phyloP scores from a whole-genome alignment of 192 early-diverging fungal species.

The Gonapodya prolifera region DNA sequence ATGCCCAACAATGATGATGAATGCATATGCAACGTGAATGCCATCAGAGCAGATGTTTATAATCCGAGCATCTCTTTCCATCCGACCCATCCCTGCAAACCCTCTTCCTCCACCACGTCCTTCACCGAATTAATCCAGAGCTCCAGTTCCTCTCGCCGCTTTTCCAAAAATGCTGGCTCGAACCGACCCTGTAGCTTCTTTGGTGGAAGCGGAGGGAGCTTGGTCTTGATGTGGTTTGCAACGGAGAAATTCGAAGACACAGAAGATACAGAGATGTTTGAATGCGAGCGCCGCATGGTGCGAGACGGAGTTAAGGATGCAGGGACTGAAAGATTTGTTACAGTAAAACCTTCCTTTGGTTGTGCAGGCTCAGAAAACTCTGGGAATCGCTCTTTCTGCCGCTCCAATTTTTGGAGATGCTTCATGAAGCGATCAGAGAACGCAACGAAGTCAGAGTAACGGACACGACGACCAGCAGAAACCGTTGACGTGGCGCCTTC shows the following conservation, averaged over 20 bases:
- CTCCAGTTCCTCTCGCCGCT: neutral
- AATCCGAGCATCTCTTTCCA: neutral
- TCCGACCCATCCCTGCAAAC: neutral
- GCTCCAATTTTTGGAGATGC: neutral
- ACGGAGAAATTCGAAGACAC: neutral
- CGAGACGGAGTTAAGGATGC: neutral
- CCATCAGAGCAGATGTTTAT: neutral
- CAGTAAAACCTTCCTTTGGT: no score
- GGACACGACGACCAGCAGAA: neutral
- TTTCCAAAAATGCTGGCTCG: neutral
- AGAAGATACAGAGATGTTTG: neutral
- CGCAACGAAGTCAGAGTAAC: neutral
- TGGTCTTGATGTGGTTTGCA: neutral
- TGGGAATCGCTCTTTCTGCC: neutral
- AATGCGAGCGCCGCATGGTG: neutral
- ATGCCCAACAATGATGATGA: neutral
- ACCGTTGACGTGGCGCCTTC: neutral
- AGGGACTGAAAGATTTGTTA: neutral
- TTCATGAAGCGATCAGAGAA: neutral
- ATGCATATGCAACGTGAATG: neutral
- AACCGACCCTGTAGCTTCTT: neutral
- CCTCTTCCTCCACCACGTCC: neutral
- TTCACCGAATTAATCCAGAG: neutral
- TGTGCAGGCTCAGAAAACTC: neutral
- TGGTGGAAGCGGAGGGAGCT: neutral